Percentiles rank a stretch among this genome's conserved stretches.
phyloP scores from a whole-genome alignment of 192 early-diverging fungal genomes.

The Rhizophagus sp. region DNA sequence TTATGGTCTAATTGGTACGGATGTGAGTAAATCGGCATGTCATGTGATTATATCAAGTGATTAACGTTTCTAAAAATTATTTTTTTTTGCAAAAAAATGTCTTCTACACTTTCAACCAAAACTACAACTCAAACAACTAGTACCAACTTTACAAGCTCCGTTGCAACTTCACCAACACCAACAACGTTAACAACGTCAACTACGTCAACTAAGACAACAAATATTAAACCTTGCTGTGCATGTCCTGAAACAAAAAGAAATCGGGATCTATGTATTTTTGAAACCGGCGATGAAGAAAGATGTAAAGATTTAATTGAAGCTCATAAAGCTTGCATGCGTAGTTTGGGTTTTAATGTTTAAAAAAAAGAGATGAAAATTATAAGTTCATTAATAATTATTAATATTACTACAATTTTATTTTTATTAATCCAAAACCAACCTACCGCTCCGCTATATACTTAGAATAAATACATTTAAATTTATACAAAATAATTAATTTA shows the following conservation, averaged over 20 bases:
- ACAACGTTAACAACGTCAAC: not conserved
- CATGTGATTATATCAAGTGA: too few relatives aligned
- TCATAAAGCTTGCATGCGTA: constrained; percentile 89
- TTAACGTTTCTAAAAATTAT: too few relatives aligned
- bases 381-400: too few relatives aligned
- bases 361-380: too few relatives aligned
- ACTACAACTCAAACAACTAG: not conserved
- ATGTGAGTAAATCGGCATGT: too few relatives aligned
- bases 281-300: constrained; percentile 78
- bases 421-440: not conserved
- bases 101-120: not conserved
- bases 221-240: constrained; percentile 92
- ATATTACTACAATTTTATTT: not conserved
- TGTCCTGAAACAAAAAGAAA: constrained; percentile 94
- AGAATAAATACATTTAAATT: too few relatives aligned
- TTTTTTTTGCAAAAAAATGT: not conserved
- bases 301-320: constrained; percentile 86
- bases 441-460: not conserved
- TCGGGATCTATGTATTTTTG: constrained; percentile 87
- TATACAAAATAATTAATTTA: too few relatives aligned
- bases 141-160: not conserved
- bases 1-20: too few relatives aligned
- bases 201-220: not conserved
- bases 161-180: not conserved
- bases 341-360: constrained; percentile 92